Base-by-base conservation (phyloP, 2,329 filamentous ascomycete genomes). In the Verticillium zaregamsianum region DNA sequence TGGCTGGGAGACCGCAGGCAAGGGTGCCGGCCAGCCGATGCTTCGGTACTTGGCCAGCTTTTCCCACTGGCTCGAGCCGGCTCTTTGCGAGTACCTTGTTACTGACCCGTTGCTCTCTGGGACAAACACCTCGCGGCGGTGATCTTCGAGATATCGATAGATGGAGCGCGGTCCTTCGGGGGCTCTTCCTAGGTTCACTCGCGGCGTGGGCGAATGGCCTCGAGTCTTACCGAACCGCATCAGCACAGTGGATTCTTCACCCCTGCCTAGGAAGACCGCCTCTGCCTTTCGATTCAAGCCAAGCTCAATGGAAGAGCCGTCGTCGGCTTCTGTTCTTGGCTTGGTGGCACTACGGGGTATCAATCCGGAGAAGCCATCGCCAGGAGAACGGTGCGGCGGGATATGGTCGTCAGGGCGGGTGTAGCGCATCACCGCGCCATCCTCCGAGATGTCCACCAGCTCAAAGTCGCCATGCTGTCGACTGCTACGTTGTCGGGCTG, bases 271-370 rank as follows among this genome's bases (percentile, higher is more conserved):
- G 20, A 25, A 25, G 3, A 52, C 45, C n/a, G 45, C 45, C 23
- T 52, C 45, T 8, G 20, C 45, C 20, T 52, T 52, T 25, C 20
- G 45, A 14, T n/a, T 52, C n/a, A 8, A 52, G 8, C 45, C 8
- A 14, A 4, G 45, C 9, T 52, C 37, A 15, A 20, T 20, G 8
- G 20, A 3, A 8, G 23, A 52, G 3, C 3, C 14, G 11, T 23
- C 11, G 1, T 52, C n/a, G 2, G 20, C n/a, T 3, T 45, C n/a
- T 2, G 17, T n/a, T 3, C 3, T n/a, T 7, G 15, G 8, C 0
- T 9, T n/a, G 15, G 15, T 23, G 8, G 39, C n/a, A 45, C n/a
- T 9, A 6, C 3, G 28, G 28, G 5, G 28, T 5, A 28, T 28
- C 28, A 5, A 28, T 28, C 4, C 28, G 28, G 28, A 28, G 28